These are phyloP conservation scores for Physcomitrellopsis africana DNA, from an alignment of 225 moss, liverwort and hornwort species.

Conservation along the genomic window DNA sequence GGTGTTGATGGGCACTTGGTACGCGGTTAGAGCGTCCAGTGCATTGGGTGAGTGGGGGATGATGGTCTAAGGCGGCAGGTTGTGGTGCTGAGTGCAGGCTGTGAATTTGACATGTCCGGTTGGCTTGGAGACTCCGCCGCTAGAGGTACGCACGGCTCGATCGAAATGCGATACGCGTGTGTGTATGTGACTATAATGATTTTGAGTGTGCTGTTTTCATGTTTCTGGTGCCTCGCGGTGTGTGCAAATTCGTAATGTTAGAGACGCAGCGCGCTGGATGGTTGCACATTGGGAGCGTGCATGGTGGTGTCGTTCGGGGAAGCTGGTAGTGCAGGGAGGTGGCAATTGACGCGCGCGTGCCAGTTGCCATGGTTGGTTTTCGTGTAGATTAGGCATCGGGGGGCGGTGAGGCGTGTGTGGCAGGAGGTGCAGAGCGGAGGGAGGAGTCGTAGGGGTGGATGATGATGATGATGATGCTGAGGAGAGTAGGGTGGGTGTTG, in stretches of 20 bases:
- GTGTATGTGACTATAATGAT: background rate
- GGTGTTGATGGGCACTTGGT: background rate
- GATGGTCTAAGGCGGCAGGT: constrained; percentile 2
- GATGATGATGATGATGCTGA: background rate
- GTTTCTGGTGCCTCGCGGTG: too few relatives aligned
- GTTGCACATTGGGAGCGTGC: too few relatives aligned
- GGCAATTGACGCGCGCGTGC: background rate
- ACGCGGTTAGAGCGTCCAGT: background rate
- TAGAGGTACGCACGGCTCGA: constrained; percentile 40
- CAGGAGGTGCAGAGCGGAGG: too few relatives aligned
- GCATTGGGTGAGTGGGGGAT: background rate
- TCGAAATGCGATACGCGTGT: background rate
- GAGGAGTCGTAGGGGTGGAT: background rate
- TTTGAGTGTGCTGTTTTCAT: too few relatives aligned
- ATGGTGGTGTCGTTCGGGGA: too few relatives aligned
- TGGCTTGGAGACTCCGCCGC: constrained; percentile 48
- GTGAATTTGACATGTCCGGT: constrained; percentile 60
- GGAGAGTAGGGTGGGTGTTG: background rate
- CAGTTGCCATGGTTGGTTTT: too few relatives aligned
- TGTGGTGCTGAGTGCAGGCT: constrained; percentile 39
- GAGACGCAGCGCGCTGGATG: too few relatives aligned
- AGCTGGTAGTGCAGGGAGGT: background rate
- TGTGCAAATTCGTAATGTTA: too few relatives aligned
- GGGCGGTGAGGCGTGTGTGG: too few relatives aligned
- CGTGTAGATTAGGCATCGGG: too few relatives aligned